Conservation (phyloP, 306 rosid genomes). For the Cotoneaster glaucophyllus region DNA sequence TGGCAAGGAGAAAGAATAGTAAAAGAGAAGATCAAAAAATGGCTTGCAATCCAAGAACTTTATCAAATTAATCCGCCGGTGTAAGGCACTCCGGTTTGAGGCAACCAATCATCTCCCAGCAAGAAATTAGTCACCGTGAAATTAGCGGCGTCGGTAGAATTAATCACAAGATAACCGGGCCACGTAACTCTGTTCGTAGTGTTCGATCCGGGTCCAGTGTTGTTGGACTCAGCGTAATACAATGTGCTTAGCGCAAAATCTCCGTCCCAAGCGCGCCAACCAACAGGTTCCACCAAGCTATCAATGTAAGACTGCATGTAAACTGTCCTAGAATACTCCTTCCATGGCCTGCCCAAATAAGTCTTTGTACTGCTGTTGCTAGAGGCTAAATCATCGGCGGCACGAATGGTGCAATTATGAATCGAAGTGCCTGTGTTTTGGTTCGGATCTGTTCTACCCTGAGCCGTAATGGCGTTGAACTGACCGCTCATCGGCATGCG, state of each 20-base stretch:
- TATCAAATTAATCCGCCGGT: conserved; percentile 24
- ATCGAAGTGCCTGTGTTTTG: conserved; percentile 77
- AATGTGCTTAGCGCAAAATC: conserved; percentile 62
- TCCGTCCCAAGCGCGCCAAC: conserved; percentile 82
- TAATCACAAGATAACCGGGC: conserved; percentile 54
- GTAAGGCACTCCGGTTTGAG: conserved; percentile 64
- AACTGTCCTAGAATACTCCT: conserved; percentile 70
- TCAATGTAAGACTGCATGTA: conserved; percentile 60
- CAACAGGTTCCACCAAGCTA: conserved; percentile 33
- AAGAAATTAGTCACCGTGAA: conserved; percentile 55
- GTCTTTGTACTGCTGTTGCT: conserved; percentile 22
- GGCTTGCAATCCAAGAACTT: neutral
- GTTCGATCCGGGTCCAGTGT: conserved; percentile 58
- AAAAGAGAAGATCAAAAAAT: neutral
- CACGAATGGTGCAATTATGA: conserved; percentile 60
- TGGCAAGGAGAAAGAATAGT: neutral
- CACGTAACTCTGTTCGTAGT: conserved; percentile 43
- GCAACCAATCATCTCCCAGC: conserved; percentile 59
- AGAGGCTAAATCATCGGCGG: conserved; percentile 48
- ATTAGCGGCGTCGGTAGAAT: conserved; percentile 45
- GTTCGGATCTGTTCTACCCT: conserved; percentile 71
- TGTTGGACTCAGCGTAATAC: conserved; percentile 72
- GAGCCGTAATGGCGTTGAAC: conserved; percentile 91
- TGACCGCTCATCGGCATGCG: conserved; percentile 76
- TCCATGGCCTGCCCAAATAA: conserved; percentile 87